These are phyloP conservation scores for Fusarium chuoi DNA, from an alignment of 2,329 filamentous ascomycete species.

Conservation along the genomic window DNA sequence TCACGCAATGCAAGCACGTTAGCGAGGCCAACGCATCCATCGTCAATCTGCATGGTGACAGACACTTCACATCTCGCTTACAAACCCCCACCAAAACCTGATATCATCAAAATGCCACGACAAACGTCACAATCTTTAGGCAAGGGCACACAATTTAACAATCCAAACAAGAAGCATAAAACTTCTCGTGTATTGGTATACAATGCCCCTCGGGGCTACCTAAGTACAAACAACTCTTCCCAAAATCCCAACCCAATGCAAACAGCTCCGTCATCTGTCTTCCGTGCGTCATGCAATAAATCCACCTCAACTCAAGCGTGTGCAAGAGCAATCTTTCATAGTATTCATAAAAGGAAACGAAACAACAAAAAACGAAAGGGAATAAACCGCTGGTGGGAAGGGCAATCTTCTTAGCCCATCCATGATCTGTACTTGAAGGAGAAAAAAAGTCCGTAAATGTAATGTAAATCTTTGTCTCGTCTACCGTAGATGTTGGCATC, in stretches of 20 bases:
- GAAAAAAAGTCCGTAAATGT: background rate
- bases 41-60: background rate
- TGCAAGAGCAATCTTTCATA: conserved; percentile 25
- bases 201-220: background rate
- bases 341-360: background rate
- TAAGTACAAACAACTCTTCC: background rate
- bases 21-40: background rate
- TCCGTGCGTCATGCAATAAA: conserved; percentile 34
- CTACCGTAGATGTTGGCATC: conserved; percentile 9
- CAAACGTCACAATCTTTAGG: background rate
- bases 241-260: conserved; percentile 18
- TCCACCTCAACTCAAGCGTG: conserved; percentile 13
- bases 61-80: background rate
- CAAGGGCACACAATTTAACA: background rate
- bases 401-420: conserved; percentile 19
- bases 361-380: conserved; percentile 1
- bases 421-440: conserved; percentile 21
- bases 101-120: background rate
- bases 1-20: background rate
- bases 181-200: conserved; percentile 6
- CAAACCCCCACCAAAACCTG: background rate
- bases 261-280: conserved; percentile 33
- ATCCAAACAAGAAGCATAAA: background rate
- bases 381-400: conserved; percentile 30
- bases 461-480: conserved; percentile 25